Evolutionary conservation across 1,284 basidiomycete species (phyloP).

Genomic region (Microbotryomycetes sp.): DNA sequence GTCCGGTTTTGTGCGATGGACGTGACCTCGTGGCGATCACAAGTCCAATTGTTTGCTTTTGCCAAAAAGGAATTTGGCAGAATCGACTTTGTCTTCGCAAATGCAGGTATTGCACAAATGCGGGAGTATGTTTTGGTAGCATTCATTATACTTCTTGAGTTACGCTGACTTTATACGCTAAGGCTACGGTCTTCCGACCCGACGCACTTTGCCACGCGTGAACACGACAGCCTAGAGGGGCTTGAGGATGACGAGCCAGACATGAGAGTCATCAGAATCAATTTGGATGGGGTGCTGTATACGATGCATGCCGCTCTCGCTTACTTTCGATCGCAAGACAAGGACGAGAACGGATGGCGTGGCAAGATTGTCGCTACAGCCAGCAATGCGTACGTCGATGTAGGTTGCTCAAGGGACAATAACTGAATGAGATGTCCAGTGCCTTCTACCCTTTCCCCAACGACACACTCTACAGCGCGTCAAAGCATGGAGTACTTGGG

Average conservation of each 20-base stretch:
- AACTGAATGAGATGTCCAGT: not conserved
- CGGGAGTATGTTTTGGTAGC: too few species aligned
- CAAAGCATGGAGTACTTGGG: slow-evolving; percentile 27
- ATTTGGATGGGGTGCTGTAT: slow-evolving; percentile 29
- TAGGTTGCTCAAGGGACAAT: not conserved
- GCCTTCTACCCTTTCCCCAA: slow-evolving; percentile 32
- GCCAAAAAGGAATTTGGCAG: slow-evolving; percentile 12
- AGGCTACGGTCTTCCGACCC: slow-evolving; percentile 25
- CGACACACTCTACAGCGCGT: slow-evolving; percentile 29
- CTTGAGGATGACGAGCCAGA: slow-evolving; percentile 11
- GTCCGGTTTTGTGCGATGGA: slow-evolving; percentile 18
- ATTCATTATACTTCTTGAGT: too few species aligned
- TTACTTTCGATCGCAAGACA: slow-evolving; percentile 29
- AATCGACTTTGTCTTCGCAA: slow-evolving; percentile 28
- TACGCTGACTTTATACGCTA: too few species aligned
- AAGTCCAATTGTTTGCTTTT: slow-evolving; percentile 9
- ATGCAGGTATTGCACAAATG: slow-evolving; percentile 28
- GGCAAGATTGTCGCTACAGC: slow-evolving; percentile 33
- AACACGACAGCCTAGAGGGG: slow-evolving; percentile 5
- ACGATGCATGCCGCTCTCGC: slow-evolving; percentile 20
- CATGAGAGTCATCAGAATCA: slow-evolving; percentile 24
- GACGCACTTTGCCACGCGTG: slow-evolving; percentile 16
- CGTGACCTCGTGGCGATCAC: slow-evolving; percentile 21
- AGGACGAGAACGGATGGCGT: slow-evolving; percentile 27
- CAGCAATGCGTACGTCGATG: slow-evolving; percentile 25